phyloP scores from a whole-genome alignment of 2,329 filamentous ascomycete genomes.

The Zasmidium cellare region DNA sequence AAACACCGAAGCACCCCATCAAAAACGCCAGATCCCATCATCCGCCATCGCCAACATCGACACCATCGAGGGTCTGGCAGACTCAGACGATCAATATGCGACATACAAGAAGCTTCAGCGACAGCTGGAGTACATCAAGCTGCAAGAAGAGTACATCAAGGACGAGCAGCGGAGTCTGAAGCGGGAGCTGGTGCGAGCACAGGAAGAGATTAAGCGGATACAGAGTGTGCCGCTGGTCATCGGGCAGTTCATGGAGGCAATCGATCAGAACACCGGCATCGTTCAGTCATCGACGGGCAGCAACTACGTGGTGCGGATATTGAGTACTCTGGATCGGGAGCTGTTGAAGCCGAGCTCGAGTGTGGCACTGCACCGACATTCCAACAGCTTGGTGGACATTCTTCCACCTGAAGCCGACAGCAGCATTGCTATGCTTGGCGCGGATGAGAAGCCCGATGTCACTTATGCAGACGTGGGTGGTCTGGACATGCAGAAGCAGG shows the following conservation, averaged over 20 bases:
- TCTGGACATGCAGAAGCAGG: slow-evolving; percentile 99
- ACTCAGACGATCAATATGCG: slow-evolving; percentile 89
- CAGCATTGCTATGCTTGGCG: slow-evolving; percentile 95
- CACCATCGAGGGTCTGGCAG: slow-evolving; percentile 79
- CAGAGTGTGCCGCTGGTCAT: slow-evolving; percentile 98
- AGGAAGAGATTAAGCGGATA: slow-evolving; percentile 99
- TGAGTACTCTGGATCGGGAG: slow-evolving; percentile 97
- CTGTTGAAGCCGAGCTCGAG: slow-evolving; percentile 97
- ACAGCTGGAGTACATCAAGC: slow-evolving; percentile 93
- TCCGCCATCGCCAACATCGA: slow-evolving; percentile 85
- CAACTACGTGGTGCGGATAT: slow-evolving; percentile 97
- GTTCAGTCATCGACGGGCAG: slow-evolving; percentile 97
- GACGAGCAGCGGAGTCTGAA: slow-evolving; percentile 99
- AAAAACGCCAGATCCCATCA: slow-evolving; percentile 70
- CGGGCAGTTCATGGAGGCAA: slow-evolving; percentile 99
- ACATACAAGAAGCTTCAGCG: slow-evolving; percentile 94
- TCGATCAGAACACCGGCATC: slow-evolving; percentile 98
- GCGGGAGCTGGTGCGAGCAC: slow-evolving; percentile 91
- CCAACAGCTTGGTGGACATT: slow-evolving; percentile 97
- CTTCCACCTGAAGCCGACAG: slow-evolving; percentile 98
- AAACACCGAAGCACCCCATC: slow-evolving; percentile 73
- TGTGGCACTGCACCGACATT: slow-evolving; percentile 95
- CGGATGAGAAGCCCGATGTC: slow-evolving; percentile 96
- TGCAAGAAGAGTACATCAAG: slow-evolving; percentile 99
- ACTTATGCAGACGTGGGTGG: slow-evolving; percentile 98